Evolutionary conservation across 257 asterid species (phyloP).

Genomic region (Capsicum chinense): DNA sequence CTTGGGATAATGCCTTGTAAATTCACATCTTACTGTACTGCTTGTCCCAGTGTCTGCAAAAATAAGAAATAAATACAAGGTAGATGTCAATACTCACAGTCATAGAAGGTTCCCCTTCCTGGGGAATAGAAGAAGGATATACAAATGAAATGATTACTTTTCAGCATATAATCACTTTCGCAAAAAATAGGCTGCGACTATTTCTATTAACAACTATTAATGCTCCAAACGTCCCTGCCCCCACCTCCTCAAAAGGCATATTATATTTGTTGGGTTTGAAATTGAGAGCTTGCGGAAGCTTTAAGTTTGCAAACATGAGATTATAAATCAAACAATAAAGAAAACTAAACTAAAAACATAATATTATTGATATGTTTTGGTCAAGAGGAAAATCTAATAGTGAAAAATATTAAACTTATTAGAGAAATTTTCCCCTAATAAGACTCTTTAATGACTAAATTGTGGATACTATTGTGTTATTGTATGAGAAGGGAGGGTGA

Average conservation of each 20-base stretch:
- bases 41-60: slow-evolving; percentile 63
- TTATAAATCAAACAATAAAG: too few species aligned
- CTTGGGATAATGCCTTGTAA: slow-evolving; percentile 13
- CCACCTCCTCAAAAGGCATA: neutral
- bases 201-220: neutral
- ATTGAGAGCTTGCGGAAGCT: too few species aligned
- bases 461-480: too few species aligned
- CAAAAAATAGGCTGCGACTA: neutral
- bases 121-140: neutral
- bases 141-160: slow-evolving; percentile 13
- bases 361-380: too few species aligned
- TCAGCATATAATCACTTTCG: neutral
- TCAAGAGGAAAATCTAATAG: too few species aligned
- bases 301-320: too few species aligned
- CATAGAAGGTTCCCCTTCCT: neutral
- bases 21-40: slow-evolving; percentile 47
- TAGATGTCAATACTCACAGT: neutral
- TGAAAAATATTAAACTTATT: too few species aligned
- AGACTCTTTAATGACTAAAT: too few species aligned
- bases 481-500: too few species aligned
- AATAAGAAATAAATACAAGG: slow-evolving; percentile 6
- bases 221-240: neutral
- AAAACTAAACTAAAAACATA: too few species aligned
- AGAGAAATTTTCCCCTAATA: too few species aligned
- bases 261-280: neutral